Evolutionary conservation across 495 filamentous ascomycete species (phyloP), one percentile per base, ranked within the genome.

Genomic region (Jackrogersella minutella): DNA sequence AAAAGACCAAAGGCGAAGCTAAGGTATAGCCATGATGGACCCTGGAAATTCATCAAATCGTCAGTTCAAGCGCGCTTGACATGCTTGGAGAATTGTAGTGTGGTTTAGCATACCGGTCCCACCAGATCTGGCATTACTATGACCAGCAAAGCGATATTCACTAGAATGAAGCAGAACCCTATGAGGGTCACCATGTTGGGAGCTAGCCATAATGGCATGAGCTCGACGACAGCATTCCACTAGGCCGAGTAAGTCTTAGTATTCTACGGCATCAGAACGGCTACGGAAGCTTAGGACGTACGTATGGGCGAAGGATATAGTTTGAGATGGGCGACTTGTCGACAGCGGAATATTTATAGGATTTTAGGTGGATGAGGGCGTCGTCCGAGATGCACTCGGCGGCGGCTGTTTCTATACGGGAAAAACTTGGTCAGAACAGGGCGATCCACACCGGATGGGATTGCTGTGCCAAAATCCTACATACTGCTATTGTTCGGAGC

Each of bases 141-240:
- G 47, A 89, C 87, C 55, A 97, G 82, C 50, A 93, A 81, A 46
- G 83, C 86, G 56, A 99, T 90, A 74, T 99, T 97, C 46, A 79
- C 86, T 11, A 99, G 80, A 67, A 99, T 96, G 79, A 91, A 98
- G 78, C 90, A 86, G 85, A 99, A 98, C 58, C 95, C 95, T 19
- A 99, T 75, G 7, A 99, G 86, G 66, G 95, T 99, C 33, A 99
- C 94, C 86, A 97, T 93, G 75, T 99, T 99, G 6, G 95, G 95
- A 10, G 96, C 96, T 30, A 99, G 83, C 93, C 93, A 99, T 85
- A 97, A 77, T 57, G 95, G 95, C 66, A 99, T 77, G 30, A 98
- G 76, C 75, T 97, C 87, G 62, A 97, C 96, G 69, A 95, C 95
- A 47, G 90, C 93, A 86, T 97, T 98, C 95, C 95, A 99, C 94